Percentiles rank a stretch among this genome's conserved stretches.
Evolutionary conservation across 371 early-diverging fungal genomes (phyloP).

Genomic region (Saksenaea oblongispora): DNA sequence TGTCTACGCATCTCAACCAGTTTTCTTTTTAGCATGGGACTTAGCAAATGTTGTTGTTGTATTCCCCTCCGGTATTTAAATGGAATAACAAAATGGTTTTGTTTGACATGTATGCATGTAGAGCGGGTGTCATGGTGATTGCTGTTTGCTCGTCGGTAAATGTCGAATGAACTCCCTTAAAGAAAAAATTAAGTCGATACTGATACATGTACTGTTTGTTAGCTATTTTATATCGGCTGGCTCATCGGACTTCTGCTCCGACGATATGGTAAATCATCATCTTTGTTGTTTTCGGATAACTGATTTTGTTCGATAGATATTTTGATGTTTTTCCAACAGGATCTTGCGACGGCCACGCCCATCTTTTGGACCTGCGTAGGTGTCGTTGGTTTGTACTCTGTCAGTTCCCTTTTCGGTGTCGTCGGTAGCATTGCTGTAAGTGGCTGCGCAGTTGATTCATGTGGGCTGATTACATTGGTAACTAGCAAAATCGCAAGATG

Average conservation of each 20-base stretch:
- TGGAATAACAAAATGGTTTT: background rate
- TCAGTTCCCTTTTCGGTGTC: slow-evolving; percentile 16
- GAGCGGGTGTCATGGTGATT: slow-evolving; percentile 17
- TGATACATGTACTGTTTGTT: background rate
- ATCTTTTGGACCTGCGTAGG: slow-evolving; percentile 22
- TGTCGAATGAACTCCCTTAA: background rate
- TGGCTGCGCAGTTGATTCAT: background rate
- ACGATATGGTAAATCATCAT: slow-evolving; percentile 1
- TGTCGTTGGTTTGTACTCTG: slow-evolving; percentile 10
- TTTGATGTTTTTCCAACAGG: slow-evolving; percentile 9
- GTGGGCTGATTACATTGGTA: background rate
- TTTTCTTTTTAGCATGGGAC: slow-evolving; percentile 2
- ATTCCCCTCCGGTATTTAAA: slow-evolving; percentile 15
- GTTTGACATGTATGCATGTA: background rate
- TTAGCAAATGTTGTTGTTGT: slow-evolving; percentile 19
- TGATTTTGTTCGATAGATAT: slow-evolving; percentile 1
- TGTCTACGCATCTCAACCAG: background rate
- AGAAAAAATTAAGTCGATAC: background rate
- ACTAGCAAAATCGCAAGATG: slow-evolving; percentile 15
- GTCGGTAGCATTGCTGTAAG: slow-evolving; percentile 9
- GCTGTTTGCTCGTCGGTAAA: slow-evolving; percentile 15
- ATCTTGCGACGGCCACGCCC: slow-evolving; percentile 3
- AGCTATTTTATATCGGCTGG: slow-evolving; percentile 2
- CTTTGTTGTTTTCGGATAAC: background rate
- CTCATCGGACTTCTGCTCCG: slow-evolving; percentile 6